Evolutionary conservation across 2,329 filamentous ascomycete species (phyloP), one percentile per base, ranked within the genome.

Genomic region (Neodidymelliopsis sp.): DNA sequence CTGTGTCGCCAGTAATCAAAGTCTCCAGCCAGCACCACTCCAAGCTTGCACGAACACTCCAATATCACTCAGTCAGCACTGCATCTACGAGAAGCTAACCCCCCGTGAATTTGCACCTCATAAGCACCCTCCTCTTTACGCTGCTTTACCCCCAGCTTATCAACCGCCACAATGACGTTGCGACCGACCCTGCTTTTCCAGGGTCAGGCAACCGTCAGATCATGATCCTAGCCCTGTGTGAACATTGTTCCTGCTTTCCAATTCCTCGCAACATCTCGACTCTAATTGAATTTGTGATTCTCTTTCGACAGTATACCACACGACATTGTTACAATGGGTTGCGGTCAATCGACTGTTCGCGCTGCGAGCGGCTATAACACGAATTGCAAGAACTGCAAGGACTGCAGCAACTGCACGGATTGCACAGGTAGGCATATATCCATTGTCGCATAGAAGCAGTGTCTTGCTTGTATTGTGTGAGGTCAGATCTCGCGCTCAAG

Each of bases 111-210:
- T n/a, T n/a, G n/a, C n/a, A n/a, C n/a, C n/a, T n/a, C n/a, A n/a
- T n/a, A n/a, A n/a, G n/a, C n/a, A n/a, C n/a, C 28, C 28, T 30
- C 16, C 6, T 29, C 27, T 6, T 13, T 5, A 29, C 27, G 27
- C 10, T 9, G 28, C 13, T 9, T 19, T 4, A 8, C 22, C n/a
- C 22, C 28, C 22, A 34, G 35, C 43, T 47, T 47, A 39, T 39
- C 22, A 19, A 13, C 35, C 39, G 35, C 43, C 28, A 39, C 43
- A 27, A 47, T 39, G 35, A 47, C 43, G 35, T 47, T 11, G 42
- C 12, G 19, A 1, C 12, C 12, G 12, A 22, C 9, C 31, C 31
- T n/a, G n/a, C 20, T 22, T 20, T n/a, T 15, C 12, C 16, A 10
- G n/a, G 13, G 13, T 22, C 15, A 38, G 34, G 34, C 33, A 25